phyloP scores from a whole-genome alignment of 2,329 filamentous ascomycete genomes.

The Sporothrix dimorphospora region DNA sequence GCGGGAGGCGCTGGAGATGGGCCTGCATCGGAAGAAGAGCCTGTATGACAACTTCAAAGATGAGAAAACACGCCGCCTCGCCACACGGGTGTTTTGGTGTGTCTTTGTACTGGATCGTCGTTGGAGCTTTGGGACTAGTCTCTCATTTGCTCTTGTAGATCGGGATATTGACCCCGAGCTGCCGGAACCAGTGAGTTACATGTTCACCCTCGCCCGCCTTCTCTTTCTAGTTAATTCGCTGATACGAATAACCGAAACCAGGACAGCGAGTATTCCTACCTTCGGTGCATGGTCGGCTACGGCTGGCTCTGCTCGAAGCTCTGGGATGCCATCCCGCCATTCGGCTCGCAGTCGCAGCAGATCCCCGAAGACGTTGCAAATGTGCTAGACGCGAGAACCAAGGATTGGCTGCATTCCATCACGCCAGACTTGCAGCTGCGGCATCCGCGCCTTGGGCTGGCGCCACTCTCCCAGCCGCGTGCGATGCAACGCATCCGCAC shows the following conservation, averaged over 20 bases:
- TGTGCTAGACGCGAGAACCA: background rate
- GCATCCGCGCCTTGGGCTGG: background rate
- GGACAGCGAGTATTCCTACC: background rate
- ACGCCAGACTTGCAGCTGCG: background rate
- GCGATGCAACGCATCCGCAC: background rate
- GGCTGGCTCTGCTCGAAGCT: background rate
- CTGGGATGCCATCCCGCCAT: background rate
- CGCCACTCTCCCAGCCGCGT: background rate
- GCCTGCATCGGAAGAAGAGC: background rate
- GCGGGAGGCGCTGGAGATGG: background rate
- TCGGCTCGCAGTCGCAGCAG: too few relatives aligned
- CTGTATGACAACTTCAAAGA: too few relatives aligned
- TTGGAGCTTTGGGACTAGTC: background rate
- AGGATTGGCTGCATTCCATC: background rate
- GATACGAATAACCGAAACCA: too few relatives aligned
- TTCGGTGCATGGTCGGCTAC: background rate
- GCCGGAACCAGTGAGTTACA: background rate
- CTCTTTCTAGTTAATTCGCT: too few relatives aligned
- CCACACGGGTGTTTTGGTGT: background rate
- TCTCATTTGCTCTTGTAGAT: background rate
- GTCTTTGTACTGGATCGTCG: background rate
- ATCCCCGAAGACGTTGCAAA: too few relatives aligned
- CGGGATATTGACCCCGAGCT: background rate
- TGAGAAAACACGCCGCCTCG: background rate
- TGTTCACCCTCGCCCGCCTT: too few relatives aligned